phyloP scores from a whole-genome alignment of 257 asterid species.

The Petunia axillaris region DNA sequence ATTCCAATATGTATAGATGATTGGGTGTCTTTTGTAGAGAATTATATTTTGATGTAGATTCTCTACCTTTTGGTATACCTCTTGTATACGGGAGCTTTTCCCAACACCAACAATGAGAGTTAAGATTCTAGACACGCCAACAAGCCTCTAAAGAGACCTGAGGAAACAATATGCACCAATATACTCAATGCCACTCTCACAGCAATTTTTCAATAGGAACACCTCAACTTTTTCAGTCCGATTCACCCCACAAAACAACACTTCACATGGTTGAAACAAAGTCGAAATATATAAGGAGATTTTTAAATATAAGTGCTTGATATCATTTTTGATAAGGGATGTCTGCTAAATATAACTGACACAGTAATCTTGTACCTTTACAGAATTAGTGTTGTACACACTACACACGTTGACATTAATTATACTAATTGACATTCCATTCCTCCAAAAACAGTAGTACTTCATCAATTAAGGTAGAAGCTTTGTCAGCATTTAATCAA shows the following conservation, averaged over 20 bases:
- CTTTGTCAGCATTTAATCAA: background rate
- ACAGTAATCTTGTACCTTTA: background rate
- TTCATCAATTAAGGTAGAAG: background rate
- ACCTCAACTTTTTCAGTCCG: background rate
- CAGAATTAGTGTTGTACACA: background rate
- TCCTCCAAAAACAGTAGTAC: background rate
- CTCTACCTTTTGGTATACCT: no score
- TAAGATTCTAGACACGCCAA: background rate
- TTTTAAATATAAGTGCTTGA: background rate
- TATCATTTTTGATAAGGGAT: background rate
- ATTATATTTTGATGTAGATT: no score
- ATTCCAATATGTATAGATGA: no score
- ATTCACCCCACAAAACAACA: background rate
- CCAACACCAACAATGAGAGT: background rate
- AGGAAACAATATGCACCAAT: background rate
- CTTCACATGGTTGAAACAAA: background rate
- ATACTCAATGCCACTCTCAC: background rate
- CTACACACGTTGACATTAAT: background rate
- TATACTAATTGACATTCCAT: background rate
- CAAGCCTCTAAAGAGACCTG: no score
- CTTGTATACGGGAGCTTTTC: no score
- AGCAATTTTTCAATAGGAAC: background rate
- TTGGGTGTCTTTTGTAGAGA: no score
- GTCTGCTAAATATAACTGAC: constrained; percentile 3
- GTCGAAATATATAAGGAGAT: background rate